Evolutionary conservation across 495 filamentous ascomycete genomes (phyloP).

Genomic region (Ascodesmis nigricans): DNA sequence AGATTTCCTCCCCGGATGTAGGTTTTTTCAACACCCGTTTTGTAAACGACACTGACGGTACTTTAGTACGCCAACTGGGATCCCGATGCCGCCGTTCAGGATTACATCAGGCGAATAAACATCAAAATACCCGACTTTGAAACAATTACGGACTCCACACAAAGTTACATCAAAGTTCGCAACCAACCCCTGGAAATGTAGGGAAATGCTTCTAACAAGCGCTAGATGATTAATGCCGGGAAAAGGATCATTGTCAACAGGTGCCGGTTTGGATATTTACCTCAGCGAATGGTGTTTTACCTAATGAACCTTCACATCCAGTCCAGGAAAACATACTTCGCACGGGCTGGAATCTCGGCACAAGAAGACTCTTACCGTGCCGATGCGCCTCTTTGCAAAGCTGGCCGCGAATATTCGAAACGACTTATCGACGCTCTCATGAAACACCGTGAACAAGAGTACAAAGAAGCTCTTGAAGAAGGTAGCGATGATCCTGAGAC

Average conservation of each 20-base stretch:
- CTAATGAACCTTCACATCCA: slow-evolving; percentile 95
- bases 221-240: slow-evolving; percentile 97
- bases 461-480: slow-evolving; percentile 39
- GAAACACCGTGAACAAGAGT: slow-evolving; percentile 60
- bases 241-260: slow-evolving; percentile 82
- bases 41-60: background rate
- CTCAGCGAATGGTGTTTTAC: slow-evolving; percentile 92
- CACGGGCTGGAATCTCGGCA: slow-evolving; percentile 42
- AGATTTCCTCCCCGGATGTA: slow-evolving; percentile 94
- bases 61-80: slow-evolving; percentile 67
- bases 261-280: slow-evolving; percentile 82
- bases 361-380: slow-evolving; percentile 77
- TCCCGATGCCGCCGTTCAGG: slow-evolving; percentile 69
- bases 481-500: slow-evolving; percentile 46
- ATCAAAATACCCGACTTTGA: slow-evolving; percentile 88
- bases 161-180: slow-evolving; percentile 57
- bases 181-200: too few relatives aligned
- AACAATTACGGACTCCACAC: slow-evolving; percentile 61
- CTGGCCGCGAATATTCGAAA: slow-evolving; percentile 65
- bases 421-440: slow-evolving; percentile 72
- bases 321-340: slow-evolving; percentile 80
- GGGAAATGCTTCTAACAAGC: too few relatives aligned
- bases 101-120: slow-evolving; percentile 74
- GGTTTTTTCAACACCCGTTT: slow-evolving; percentile 19
- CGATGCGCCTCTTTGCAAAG: slow-evolving; percentile 59